phyloP scores from a whole-genome alignment of 2,329 filamentous ascomycete genomes.

The Hysterium pulicare region DNA sequence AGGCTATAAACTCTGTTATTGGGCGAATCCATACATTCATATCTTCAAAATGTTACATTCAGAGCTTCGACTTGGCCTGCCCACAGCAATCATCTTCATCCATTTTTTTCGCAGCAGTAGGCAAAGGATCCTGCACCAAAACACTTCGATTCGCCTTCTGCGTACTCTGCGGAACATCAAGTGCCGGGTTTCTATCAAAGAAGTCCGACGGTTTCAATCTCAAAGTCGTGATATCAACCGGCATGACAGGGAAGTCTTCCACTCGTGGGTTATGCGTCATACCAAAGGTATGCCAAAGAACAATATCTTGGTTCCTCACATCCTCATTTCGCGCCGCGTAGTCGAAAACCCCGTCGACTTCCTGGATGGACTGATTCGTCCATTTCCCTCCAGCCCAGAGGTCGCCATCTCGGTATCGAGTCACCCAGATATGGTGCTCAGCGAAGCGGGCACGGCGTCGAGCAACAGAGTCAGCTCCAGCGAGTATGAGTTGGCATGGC shows the following conservation, averaged over 20 bases:
- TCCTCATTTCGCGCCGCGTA: slow-evolving; percentile 5
- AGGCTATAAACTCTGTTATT: too few species aligned
- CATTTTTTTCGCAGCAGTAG: background rate
- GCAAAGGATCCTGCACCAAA: slow-evolving; percentile 9
- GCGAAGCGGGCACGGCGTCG: slow-evolving; percentile 21
- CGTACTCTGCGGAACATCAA: slow-evolving; percentile 50
- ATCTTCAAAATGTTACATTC: too few species aligned
- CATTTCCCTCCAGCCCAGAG: slow-evolving; percentile 20
- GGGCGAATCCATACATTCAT: too few species aligned
- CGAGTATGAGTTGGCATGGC: slow-evolving; percentile 23
- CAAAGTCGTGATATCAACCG: slow-evolving; percentile 49
- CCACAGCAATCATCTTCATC: background rate
- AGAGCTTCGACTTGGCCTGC: too few species aligned
- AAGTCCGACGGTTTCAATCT: slow-evolving; percentile 52
- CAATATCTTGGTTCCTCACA: slow-evolving; percentile 33
- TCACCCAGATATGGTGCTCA: slow-evolving; percentile 25
- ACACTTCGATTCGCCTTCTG: slow-evolving; percentile 39
- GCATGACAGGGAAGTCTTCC: slow-evolving; percentile 56
- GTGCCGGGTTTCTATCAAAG: slow-evolving; percentile 50
- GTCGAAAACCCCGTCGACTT: slow-evolving; percentile 21
- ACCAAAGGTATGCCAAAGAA: slow-evolving; percentile 45
- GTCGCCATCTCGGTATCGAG: slow-evolving; percentile 22
- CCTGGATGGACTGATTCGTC: slow-evolving; percentile 23
- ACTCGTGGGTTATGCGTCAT: slow-evolving; percentile 45
- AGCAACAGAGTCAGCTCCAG: slow-evolving; percentile 19